Conservation (phyloP, 2,329 filamentous ascomycete genomes). For the Ascochyta rabiei region DNA sequence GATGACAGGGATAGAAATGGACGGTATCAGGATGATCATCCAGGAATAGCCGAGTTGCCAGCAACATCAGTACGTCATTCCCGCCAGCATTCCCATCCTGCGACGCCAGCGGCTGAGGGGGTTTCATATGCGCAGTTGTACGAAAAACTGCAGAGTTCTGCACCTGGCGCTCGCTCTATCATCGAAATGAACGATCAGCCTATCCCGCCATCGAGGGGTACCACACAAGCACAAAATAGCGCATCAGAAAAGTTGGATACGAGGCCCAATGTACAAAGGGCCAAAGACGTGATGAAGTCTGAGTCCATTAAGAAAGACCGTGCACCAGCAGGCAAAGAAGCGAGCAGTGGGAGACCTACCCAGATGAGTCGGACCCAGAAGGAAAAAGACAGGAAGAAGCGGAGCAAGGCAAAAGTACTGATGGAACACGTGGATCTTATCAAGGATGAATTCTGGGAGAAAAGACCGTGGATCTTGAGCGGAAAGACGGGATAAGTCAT, state of each 20-base stretch:
- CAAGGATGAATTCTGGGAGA: slow-evolving; percentile 91
- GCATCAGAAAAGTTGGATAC: background rate
- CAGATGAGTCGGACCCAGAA: slow-evolving; percentile 76
- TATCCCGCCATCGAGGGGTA: background rate
- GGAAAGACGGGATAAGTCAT: slow-evolving; percentile 35
- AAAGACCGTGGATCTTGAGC: slow-evolving; percentile 73
- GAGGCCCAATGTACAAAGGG: background rate
- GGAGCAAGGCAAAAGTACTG: slow-evolving; percentile 78
- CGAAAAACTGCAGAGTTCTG: slow-evolving; percentile 9
- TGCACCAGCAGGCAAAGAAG: background rate
- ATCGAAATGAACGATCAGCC: background rate
- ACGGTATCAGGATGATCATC: slow-evolving; percentile 20
- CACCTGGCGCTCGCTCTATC: background rate
- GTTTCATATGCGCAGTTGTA: slow-evolving; percentile 11
- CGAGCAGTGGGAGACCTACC: slow-evolving; percentile 7
- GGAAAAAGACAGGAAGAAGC: slow-evolving; percentile 82
- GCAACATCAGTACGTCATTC: slow-evolving; percentile 40
- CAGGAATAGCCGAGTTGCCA: slow-evolving; percentile 29
- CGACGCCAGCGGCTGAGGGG: slow-evolving; percentile 18
- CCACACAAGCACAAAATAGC: background rate
- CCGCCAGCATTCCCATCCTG: slow-evolving; percentile 40
- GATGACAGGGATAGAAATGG: slow-evolving; percentile 16
- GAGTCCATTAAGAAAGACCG: background rate
- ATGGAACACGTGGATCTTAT: slow-evolving; percentile 93
- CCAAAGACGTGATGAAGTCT: background rate